phyloP scores from a whole-genome alignment of 345 rosid genomes.

The Aquilaria malaccensis region DNA sequence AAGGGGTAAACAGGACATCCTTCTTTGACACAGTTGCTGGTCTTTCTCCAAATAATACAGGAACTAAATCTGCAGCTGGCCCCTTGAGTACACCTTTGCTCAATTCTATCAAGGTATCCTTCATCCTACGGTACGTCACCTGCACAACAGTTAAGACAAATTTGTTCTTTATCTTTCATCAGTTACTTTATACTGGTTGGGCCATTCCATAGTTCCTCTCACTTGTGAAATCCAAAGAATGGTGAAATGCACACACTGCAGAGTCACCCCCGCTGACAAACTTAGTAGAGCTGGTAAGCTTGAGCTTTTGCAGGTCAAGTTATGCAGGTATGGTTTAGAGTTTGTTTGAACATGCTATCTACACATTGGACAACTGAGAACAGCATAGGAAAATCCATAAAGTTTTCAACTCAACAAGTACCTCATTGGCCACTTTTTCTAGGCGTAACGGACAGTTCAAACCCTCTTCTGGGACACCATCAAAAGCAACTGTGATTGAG shows the following conservation, averaged over 20 bases:
- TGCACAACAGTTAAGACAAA: slow-evolving; percentile 18
- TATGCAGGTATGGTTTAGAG: no score
- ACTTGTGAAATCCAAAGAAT: no score
- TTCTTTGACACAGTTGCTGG: slow-evolving; percentile 48
- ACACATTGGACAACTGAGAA: not conserved
- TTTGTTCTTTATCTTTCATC: no score
- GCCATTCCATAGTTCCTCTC: no score
- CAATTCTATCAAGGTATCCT: slow-evolving; percentile 73
- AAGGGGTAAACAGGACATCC: slow-evolving; percentile 44
- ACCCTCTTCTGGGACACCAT: slow-evolving; percentile 91
- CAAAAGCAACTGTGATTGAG: slow-evolving; percentile 82
- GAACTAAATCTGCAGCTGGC: slow-evolving; percentile 81
- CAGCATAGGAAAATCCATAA: not conserved
- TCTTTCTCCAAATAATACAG: slow-evolving; percentile 86
- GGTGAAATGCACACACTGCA: no score
- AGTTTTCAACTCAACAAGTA: slow-evolving; percentile 12
- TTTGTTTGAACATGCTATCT: not conserved
- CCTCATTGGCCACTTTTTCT: slow-evolving; percentile 96
- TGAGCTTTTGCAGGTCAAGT: no score
- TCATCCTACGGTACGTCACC: slow-evolving; percentile 93
- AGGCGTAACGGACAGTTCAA: slow-evolving; percentile 63
- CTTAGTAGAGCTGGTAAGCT: no score
- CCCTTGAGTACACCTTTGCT: slow-evolving; percentile 85
- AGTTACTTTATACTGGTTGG: no score
- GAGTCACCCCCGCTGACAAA: no score